Evolutionary conservation across 192 early-diverging fungal species (phyloP).

Genomic region (Oehlia diaphana): DNA sequence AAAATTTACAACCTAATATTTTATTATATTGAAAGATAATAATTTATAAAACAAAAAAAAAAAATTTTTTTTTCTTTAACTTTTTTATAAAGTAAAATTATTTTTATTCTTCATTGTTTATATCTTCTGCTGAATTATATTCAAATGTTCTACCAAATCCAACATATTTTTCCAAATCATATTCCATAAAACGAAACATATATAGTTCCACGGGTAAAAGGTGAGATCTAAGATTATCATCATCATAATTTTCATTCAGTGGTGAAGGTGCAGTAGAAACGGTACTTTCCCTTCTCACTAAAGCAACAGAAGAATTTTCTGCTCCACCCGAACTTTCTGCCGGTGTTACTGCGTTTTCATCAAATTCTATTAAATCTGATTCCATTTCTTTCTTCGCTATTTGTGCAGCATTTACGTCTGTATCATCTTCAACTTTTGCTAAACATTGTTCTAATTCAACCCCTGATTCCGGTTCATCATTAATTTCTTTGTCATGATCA

Average conservation of each 20-base stretch:
- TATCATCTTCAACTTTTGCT: constrained; percentile 64
- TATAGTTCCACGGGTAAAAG: constrained; percentile 75
- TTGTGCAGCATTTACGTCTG: constrained; percentile 58
- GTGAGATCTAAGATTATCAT: constrained; percentile 32
- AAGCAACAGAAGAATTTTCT: constrained; percentile 27
- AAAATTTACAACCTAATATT: too few relatives aligned
- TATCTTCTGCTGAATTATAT: too few relatives aligned
- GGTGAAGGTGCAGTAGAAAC: constrained; percentile 31
- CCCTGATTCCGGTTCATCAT: constrained; percentile 35
- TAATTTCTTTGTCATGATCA: constrained; percentile 27
- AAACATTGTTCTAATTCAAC: constrained; percentile 60
- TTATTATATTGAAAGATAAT: too few relatives aligned
- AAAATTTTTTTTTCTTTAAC: too few relatives aligned
- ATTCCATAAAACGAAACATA: constrained; percentile 64
- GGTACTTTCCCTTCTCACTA: constrained; percentile 11
- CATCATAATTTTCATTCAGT: constrained; percentile 16
- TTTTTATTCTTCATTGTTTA: too few relatives aligned
- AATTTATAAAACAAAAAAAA: too few relatives aligned
- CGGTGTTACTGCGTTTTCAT: constrained; percentile 36
- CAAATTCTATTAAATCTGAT: constrained; percentile 63
- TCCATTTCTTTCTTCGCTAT: constrained; percentile 58
- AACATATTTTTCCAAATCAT: constrained; percentile 54
- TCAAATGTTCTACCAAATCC: constrained; percentile 48
- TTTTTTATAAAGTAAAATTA: too few relatives aligned
- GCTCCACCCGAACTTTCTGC: constrained; percentile 40